Conservation (phyloP, 345 rosid genomes). For the Arabidopsis thaliana region DNA sequence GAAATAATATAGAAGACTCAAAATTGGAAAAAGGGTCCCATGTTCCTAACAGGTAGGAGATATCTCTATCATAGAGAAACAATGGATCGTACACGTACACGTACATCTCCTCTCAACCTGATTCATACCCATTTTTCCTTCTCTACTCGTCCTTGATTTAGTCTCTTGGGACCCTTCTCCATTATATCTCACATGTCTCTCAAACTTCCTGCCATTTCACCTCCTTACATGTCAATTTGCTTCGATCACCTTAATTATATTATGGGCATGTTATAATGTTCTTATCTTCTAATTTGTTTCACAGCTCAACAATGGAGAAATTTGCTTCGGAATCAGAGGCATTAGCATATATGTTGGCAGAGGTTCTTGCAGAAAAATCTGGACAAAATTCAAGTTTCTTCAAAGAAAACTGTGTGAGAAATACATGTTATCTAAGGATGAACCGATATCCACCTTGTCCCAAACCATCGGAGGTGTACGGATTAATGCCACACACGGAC, state of each 20-base stretch:
- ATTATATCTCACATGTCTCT: constrained; percentile 29
- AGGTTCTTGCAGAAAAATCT: constrained; percentile 65
- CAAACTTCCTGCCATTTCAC: constrained; percentile 20
- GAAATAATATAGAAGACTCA: constrained; percentile 21
- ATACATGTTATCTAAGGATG: constrained; percentile 82
- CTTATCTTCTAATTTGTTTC: background rate
- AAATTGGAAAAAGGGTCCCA: constrained; percentile 38
- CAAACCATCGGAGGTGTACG: constrained; percentile 55
- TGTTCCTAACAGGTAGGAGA: constrained; percentile 47
- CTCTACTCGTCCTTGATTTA: constrained; percentile 15
- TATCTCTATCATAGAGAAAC: constrained; percentile 37
- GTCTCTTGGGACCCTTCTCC: constrained; percentile 41
- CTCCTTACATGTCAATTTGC: background rate
- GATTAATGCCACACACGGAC: constrained; percentile 93
- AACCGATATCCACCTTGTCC: constrained; percentile 91
- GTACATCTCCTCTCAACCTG: constrained; percentile 38
- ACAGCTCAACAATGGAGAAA: constrained; percentile 69
- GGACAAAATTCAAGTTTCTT: constrained; percentile 62
- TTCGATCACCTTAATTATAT: background rate
- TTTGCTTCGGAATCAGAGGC: constrained; percentile 65
- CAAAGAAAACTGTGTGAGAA: constrained; percentile 67
- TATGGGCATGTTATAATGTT: background rate
- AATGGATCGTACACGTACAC: constrained; percentile 38
- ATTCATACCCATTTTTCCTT: constrained; percentile 1
- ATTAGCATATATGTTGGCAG: constrained; percentile 69